Percentiles rank a stretch among this genome's conserved stretches.
Conservation (phyloP, 2,329 filamentous ascomycete genomes). For the Fusarium citri region DNA sequence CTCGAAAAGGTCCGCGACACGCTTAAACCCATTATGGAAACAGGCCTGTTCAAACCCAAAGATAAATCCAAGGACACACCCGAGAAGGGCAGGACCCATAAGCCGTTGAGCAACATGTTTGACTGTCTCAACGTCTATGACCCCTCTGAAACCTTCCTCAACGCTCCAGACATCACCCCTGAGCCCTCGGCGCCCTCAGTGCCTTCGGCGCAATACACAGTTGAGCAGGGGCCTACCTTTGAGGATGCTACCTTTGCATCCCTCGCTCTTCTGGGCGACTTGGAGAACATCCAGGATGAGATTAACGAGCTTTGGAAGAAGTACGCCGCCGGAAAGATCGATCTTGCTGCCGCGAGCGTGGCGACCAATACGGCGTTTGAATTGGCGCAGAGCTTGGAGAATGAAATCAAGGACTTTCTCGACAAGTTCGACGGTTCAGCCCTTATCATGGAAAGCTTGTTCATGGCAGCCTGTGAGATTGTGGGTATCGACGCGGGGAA, state of each 20-base stretch:
- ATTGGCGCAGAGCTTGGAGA: constrained; percentile 44
- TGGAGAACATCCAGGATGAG: constrained; percentile 6
- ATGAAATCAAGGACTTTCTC: constrained; percentile 58
- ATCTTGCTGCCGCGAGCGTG: constrained; percentile 35
- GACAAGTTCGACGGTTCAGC: constrained; percentile 2
- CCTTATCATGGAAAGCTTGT: background rate
- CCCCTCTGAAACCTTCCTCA: constrained; percentile 31
- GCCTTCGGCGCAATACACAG: constrained; percentile 8
- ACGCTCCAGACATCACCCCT: constrained; percentile 19
- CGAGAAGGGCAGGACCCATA: background rate
- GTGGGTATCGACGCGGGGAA: no score
- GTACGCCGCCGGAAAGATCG: background rate
- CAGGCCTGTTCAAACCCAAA: constrained; percentile 3
- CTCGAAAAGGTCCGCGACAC: constrained; percentile 35
- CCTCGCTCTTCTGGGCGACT: constrained; percentile 17
- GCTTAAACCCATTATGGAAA: constrained; percentile 31
- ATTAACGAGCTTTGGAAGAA: constrained; percentile 27
- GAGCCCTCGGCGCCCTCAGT: background rate
- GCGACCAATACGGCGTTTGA: constrained; percentile 41
- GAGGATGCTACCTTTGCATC: constrained; percentile 28
- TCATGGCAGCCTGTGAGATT: background rate
- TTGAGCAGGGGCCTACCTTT: constrained; percentile 22
- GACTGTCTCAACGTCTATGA: constrained; percentile 26
- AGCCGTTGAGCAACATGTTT: constrained; percentile 23
- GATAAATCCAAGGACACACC: background rate